Evolutionary conservation across 106 monocot species (phyloP), one percentile per base, ranked within the genome.

Genomic region (Platanthera zijinensis): DNA sequence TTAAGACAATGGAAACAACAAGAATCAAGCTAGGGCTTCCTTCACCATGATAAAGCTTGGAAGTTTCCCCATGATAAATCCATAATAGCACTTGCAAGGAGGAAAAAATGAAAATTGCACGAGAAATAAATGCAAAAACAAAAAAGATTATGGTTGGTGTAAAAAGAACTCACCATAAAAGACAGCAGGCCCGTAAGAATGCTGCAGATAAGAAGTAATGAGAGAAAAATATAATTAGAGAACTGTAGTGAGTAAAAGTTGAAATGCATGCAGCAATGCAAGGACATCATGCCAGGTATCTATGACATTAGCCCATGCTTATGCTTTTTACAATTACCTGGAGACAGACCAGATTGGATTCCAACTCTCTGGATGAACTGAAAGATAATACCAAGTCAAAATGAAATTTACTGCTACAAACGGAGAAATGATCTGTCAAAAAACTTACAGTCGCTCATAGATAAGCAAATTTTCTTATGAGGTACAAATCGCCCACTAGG

Each of bases 291-390:
- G 70, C 46, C 11, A 66, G 32, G 22, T 21, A 21, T 19, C 59
- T 61, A 61, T 19, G 39, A 22, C 25, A 67, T 12, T 67, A 67
- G 2, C 39, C 67, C 70, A 48, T 70, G 48, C 32, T 48, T 17
- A 48, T 17, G 70, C 11, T 70, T 47, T 48, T 70, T 72, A 19
- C 49, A 50, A 51, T 78, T 75, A 99, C 97, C 97, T 99, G 81
- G 97, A 88, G 10, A 92, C 91, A 56, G 97, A 99, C 97, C 97
- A 99, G 47, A 99, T 94, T 62, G 97, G 97, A 87, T 99, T 99
- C 97, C 97, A 99, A 48, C 92, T 85, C 84, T 99, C 97, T 51
- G 97, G 97, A 79, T 99, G 97, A 88, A 99, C 97, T 99, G 88
- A 72, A 82, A 87, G 61, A 81, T 47, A 57, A 77, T 19, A 71